A percentile compares a stretch with the other conserved stretches of the same genome.
Evolutionary conservation across 208 protist genomes (phyloP).

Genomic region (Acanthamoeba healyi): DNA sequence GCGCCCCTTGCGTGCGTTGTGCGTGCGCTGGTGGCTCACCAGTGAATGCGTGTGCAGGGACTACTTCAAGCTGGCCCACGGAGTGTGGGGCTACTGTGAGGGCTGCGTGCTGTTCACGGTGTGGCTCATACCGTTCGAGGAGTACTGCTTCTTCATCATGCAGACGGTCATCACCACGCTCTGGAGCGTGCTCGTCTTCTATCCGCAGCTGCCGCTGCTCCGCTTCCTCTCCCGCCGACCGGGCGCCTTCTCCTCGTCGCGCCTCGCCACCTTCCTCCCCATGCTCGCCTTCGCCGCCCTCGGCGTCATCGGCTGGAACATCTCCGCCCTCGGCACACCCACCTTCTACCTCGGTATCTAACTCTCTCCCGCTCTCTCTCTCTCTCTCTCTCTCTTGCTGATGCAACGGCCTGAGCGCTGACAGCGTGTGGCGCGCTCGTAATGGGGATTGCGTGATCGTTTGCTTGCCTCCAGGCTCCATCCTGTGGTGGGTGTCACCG

Average conservation of each 20-base stretch:
- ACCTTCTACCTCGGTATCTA: conserved; percentile 20
- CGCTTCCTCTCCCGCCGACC: not conserved
- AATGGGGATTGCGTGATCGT: too few species aligned
- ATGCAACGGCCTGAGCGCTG: not conserved
- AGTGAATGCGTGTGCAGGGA: conserved; percentile 13
- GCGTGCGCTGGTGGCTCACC: too few species aligned
- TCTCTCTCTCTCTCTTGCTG: too few species aligned
- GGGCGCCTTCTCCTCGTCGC: not conserved
- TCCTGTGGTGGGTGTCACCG: conserved; percentile 46
- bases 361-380: not conserved
- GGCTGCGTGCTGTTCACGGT: conserved; percentile 59
- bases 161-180: conserved; percentile 47
- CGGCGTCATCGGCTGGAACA: conserved; percentile 1
- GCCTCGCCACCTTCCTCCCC: conserved; percentile 4
- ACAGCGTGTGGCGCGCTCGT: not conserved
- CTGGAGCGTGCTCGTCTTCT: conserved; percentile 47
- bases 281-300: conserved; percentile 15
- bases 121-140: conserved; percentile 48
- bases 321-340: not conserved
- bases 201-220: conserved; percentile 38
- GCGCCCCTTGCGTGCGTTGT: too few species aligned
- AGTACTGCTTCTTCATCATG: conserved; percentile 55
- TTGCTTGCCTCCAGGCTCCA: not conserved
- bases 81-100: conserved; percentile 56
- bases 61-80: conserved; percentile 59